Evolutionary conservation across 2,329 filamentous ascomycete genomes (phyloP).

Genomic region (Sclerotinia glacialis): DNA sequence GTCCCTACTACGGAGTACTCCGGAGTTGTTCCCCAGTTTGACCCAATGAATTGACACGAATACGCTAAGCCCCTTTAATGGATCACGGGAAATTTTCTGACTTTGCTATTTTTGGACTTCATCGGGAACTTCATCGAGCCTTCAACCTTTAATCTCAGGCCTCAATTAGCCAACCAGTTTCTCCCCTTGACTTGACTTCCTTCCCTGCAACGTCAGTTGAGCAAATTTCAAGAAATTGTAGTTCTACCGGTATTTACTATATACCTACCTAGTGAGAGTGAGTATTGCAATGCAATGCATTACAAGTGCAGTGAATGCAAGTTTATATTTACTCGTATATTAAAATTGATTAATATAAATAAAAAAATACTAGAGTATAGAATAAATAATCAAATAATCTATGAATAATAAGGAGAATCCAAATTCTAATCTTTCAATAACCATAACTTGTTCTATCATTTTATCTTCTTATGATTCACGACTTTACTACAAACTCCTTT

Average conservation of each 20-base stretch:
- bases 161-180: too few relatives aligned
- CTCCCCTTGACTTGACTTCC: neutral
- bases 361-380: neutral
- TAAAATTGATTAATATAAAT: neutral
- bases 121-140: neutral
- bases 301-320: too few relatives aligned
- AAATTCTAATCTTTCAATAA: neutral
- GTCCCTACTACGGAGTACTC: neutral
- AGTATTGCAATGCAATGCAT: too few relatives aligned
- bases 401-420: constrained; percentile 2
- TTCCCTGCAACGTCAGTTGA: neutral
- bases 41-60: neutral
- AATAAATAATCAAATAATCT: neutral
- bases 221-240: neutral
- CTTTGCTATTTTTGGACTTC: constrained; percentile 3
- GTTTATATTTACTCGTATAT: neutral
- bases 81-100: constrained; percentile 12
- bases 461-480: neutral
- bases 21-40: neutral
- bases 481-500: neutral
- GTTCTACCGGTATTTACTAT: too few relatives aligned
- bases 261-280: too few relatives aligned
- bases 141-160: neutral
- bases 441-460: neutral
- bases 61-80: constrained; percentile 17